A percentile compares a stretch with the other conserved stretches of the same genome.
These are phyloP conservation scores for Trichoderma sp. DNA, from an alignment of 2,329 filamentous ascomycete genomes.

Conservation along the genomic window DNA sequence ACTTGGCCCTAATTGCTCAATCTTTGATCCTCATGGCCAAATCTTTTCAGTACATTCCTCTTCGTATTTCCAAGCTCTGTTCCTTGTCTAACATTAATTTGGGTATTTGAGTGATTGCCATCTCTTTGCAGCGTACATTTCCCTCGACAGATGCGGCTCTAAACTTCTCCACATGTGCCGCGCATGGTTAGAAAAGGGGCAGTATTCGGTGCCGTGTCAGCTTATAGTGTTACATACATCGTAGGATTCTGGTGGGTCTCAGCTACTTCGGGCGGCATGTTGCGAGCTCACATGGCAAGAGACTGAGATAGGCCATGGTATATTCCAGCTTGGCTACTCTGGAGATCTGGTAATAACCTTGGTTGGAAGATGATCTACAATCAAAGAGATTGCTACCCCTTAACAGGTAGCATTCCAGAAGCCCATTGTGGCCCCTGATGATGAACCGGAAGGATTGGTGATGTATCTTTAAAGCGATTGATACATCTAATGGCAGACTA, in stretches of 20 bases:
- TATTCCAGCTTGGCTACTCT: not conserved
- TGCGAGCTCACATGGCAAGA: not conserved
- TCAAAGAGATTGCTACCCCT: not conserved
- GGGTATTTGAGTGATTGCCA: not conserved
- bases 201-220: not conserved
- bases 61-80: not conserved
- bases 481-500: not conserved
- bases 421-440: not conserved
- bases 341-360: not conserved
- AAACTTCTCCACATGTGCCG: not conserved
- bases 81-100: not conserved
- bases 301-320: not conserved
- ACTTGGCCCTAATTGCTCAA: not conserved
- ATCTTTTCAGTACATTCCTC: not conserved
- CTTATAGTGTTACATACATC: not conserved
- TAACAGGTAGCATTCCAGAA: not conserved
- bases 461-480: not conserved
- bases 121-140: not conserved
- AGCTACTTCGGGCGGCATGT: not conserved
- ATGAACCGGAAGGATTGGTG: not conserved
- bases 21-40: not conserved
- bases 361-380: not conserved
- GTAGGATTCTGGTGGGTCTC: not conserved
- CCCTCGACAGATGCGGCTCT: not conserved
- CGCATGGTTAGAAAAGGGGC: not conserved